Evolutionary conservation across 495 filamentous ascomycete genomes (phyloP).

Genomic region (Penicillium simplicissimum): DNA sequence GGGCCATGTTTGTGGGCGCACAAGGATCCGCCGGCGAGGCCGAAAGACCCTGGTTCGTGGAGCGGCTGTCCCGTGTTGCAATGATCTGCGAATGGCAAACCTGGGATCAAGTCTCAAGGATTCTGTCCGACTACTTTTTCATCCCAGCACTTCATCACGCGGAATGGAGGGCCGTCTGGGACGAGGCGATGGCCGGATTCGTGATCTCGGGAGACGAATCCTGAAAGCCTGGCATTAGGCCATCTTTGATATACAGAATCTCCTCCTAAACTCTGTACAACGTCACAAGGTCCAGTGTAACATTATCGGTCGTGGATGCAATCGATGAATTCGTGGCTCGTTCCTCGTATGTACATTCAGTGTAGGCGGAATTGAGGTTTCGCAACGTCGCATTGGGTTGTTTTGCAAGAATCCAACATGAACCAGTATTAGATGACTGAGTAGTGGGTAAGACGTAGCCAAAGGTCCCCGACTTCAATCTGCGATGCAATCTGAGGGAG

Average conservation of each 20-base stretch:
- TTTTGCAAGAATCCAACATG: background rate
- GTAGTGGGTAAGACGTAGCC: background rate
- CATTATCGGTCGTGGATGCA: background rate
- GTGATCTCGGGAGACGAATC: slow-evolving; percentile 21
- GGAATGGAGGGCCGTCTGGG: slow-evolving; percentile 34
- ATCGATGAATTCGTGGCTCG: background rate
- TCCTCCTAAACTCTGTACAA: background rate
- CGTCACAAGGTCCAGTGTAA: background rate
- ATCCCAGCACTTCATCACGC: slow-evolving; percentile 19
- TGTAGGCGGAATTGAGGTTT: background rate
- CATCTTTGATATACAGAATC: background rate
- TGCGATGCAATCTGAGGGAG: too few relatives aligned
- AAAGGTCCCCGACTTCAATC: background rate
- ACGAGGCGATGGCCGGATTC: slow-evolving; percentile 30
- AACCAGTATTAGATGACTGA: too few relatives aligned
- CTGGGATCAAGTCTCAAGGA: slow-evolving; percentile 31
- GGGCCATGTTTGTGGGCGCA: slow-evolving; percentile 37
- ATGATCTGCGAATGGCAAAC: slow-evolving; percentile 32
- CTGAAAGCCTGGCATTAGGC: background rate
- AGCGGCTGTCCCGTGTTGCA: slow-evolving; percentile 26
- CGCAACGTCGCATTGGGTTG: background rate
- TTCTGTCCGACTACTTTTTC: slow-evolving; percentile 31
- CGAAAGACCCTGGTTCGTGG: slow-evolving; percentile 36
- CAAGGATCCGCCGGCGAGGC: slow-evolving; percentile 31
- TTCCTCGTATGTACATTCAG: background rate